Percentiles rank a stretch among this genome's conserved stretches.
Conservation (phyloP, 2,329 filamentous ascomycete species). For the Apiospora rasikravindrae region DNA sequence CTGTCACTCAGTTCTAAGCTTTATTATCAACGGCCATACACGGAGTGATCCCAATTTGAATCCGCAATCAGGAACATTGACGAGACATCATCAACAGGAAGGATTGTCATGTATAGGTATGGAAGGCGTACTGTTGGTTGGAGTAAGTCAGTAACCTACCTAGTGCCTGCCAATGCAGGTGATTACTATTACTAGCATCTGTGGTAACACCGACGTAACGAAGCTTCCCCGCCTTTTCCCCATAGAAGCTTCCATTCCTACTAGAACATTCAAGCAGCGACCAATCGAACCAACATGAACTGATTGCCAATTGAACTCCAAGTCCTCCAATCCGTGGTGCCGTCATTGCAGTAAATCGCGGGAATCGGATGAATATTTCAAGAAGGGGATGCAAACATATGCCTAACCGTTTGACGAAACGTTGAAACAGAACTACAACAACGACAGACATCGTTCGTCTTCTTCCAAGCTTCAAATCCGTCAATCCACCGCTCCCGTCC, state of each 20-base stretch:
- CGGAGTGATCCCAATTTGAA: too few species aligned
- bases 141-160: neutral
- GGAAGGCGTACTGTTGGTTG: neutral
- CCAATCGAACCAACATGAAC: slow-evolving; percentile 9
- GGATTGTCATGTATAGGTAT: neutral
- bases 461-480: neutral
- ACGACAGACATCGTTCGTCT: neutral
- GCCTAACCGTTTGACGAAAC: neutral
- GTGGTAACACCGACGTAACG: neutral
- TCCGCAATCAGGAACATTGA: too few species aligned
- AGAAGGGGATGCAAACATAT: neutral
- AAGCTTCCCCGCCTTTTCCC: slow-evolving; percentile 7
- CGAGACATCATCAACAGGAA: neutral
- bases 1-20: too few species aligned
- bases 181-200: neutral
- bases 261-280: slow-evolving; percentile 11
- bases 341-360: neutral
- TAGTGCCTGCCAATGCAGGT: neutral
- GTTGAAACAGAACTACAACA: neutral
- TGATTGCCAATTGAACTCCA: neutral
- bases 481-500: neutral
- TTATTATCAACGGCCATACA: too few species aligned
- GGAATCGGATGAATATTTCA: neutral
- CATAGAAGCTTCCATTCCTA: slow-evolving; percentile 15
- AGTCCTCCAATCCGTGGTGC: neutral